Evolutionary conservation across 2,329 filamentous ascomycete species (phyloP), one percentile per base, ranked within the genome.

Genomic region (Teratosphaeria viscida): DNA sequence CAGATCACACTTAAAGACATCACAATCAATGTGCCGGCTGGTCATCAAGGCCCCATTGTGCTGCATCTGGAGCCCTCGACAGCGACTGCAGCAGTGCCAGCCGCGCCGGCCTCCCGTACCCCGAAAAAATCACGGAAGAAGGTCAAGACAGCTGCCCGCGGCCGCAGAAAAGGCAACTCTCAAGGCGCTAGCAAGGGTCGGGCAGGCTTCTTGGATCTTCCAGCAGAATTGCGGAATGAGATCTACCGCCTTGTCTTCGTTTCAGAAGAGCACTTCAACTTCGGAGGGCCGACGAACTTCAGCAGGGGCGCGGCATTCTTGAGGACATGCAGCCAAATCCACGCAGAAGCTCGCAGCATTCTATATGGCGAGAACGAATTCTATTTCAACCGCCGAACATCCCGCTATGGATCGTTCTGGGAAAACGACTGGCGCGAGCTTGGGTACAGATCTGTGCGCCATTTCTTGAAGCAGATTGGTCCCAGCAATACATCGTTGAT

Each of bases 351-450:
- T 26, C 73, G 76, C 52, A 75, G 70, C 34, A 72, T 81, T 43
- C 70, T 82, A 0, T 82, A 82, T 62, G 73, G 76, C n/a, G 75
- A 79, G 62, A 81, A 81, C 63, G 70, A 67, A 2, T 81, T 81
- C 67, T 62, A 70, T 47, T 78, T 81, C 61, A 68, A 72, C 49
- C 74, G 74, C 43, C 74, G 77, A 7, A 64, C 65, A 14, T 64
- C 64, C 27, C 67, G 69, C 14, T 68, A 65, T 56, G 52, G 72
- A 64, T 60, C 71, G 63, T 39, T 79, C 74, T 70, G 79, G 74
- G 70, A 72, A 72, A 39, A 63, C 68, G 65, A 72, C 19, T 76
- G 73, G 60, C 75, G 73, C 59, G 78, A 80, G 64, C 72, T 80
- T 39, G 79, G 78, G 49, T 81, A 78, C 68, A 74, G 74, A 56